Percentiles rank a stretch among this genome's conserved stretches.
Conservation (phyloP, 202 grass and related monocot genomes). For the Zoysia matrella region DNA sequence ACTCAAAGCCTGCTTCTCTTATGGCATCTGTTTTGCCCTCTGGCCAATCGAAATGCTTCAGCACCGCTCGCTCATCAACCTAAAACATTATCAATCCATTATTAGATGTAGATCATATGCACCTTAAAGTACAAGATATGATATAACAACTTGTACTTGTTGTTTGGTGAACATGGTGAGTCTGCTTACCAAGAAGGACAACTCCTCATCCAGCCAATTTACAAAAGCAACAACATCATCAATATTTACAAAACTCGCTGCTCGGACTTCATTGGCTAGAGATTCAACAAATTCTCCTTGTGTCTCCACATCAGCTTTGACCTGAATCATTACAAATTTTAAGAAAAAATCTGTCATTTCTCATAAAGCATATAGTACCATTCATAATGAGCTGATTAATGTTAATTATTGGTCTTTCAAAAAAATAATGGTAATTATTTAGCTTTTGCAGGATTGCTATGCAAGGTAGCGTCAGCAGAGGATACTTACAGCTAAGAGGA, state of each 20-base stretch:
- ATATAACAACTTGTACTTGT: neutral
- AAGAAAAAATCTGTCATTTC: constrained; percentile 20
- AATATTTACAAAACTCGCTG: constrained; percentile 64
- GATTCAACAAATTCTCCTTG: constrained; percentile 90
- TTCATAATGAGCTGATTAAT: neutral
- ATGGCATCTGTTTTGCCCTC: constrained; percentile 93
- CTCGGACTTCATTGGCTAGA: constrained; percentile 59
- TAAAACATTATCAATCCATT: constrained; percentile 34
- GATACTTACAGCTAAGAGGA: constrained; percentile 90
- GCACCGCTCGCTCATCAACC: constrained; percentile 92
- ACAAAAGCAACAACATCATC: constrained; percentile 75
- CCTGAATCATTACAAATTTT: constrained; percentile 59
- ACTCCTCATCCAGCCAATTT: constrained; percentile 91
- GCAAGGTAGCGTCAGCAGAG: neutral
- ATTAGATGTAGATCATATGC: constrained; percentile 3
- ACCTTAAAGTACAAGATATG: neutral
- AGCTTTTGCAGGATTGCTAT: constrained; percentile 36
- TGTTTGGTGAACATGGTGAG: neutral
- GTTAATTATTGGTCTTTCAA: no score
- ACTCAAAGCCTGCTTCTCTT: constrained; percentile 84
- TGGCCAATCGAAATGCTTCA: constrained; percentile 97
- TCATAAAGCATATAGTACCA: neutral
- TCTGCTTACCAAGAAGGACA: constrained; percentile 78
- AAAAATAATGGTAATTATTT: neutral
- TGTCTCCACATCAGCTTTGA: constrained; percentile 97